phyloP scores from a whole-genome alignment of 2,329 filamentous ascomycete species.

The Akanthomyces lecanii region DNA sequence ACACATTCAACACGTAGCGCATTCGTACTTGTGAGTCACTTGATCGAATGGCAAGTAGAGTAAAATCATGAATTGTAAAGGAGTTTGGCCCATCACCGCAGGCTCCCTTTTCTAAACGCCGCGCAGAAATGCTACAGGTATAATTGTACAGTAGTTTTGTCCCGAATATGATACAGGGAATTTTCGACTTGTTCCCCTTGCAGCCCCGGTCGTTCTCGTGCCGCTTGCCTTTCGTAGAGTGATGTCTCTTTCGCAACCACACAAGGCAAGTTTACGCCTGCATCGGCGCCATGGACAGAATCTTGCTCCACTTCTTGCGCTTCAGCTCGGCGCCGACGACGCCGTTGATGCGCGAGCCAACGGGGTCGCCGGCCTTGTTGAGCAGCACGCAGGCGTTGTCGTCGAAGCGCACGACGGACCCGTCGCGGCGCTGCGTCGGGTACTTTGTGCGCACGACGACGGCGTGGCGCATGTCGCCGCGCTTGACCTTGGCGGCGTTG shows the following conservation, averaged over 20 bases:
- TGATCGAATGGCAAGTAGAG: neutral
- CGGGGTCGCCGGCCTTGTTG: constrained; percentile 93
- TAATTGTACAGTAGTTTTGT: constrained; percentile 26
- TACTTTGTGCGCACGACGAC: constrained; percentile 91
- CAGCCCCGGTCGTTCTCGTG: no score
- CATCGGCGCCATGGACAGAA: constrained; percentile 84
- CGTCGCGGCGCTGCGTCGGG: constrained; percentile 81
- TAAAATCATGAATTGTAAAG: constrained; percentile 13
- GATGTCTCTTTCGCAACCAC: neutral
- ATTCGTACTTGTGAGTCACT: neutral
- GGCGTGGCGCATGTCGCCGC: constrained; percentile 93
- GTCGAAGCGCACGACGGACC: constrained; percentile 87
- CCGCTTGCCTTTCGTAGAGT: no score
- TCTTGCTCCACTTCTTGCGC: constrained; percentile 97
- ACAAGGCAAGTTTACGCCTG: constrained; percentile 40
- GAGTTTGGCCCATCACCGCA: constrained; percentile 1
- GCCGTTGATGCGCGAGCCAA: constrained; percentile 87
- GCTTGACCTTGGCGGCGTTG: constrained; percentile 84
- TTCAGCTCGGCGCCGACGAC: constrained; percentile 87
- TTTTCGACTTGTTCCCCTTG: neutral
- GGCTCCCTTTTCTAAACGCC: constrained; percentile 27
- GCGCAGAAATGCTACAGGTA: constrained; percentile 29
- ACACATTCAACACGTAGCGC: neutral
- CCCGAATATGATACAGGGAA: neutral
- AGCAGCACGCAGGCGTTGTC: constrained; percentile 98